Conservation (phyloP, 768 basidiomycete species). For the Crepidotus variabilis region DNA sequence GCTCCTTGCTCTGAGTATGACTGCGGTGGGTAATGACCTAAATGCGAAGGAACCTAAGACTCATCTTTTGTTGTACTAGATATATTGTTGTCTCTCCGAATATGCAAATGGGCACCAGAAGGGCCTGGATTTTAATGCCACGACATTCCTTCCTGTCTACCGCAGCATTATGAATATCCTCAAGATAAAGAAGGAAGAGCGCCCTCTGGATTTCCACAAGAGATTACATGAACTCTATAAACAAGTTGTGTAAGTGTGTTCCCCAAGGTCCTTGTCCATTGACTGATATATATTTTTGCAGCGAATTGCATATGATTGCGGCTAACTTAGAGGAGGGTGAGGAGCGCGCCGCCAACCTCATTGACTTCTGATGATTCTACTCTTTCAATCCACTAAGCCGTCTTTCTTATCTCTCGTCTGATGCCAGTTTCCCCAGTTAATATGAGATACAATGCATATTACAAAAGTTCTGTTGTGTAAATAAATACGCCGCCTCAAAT, state of each 20-base stretch:
- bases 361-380: no score
- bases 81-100: slow-evolving; percentile 2
- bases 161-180: slow-evolving; percentile 1
- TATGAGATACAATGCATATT: no score
- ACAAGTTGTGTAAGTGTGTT: slow-evolving; percentile 8
- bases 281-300: no score
- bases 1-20: neutral
- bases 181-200: neutral
- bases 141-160: neutral
- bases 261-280: no score
- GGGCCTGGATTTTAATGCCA: neutral
- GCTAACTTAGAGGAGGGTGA: no score
- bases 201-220: neutral
- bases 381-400: no score
- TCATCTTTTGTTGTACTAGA: neutral
- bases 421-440: no score
- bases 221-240: neutral
- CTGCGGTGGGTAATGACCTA: neutral
- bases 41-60: neutral
- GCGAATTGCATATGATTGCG: no score
- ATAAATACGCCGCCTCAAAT: no score
- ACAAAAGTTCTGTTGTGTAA: no score
- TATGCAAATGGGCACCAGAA: neutral
- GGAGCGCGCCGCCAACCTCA: no score
- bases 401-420: no score